A percentile compares a stretch with the other conserved stretches of the same genome.
phyloP scores from a whole-genome alignment of 139 green algal species.

The Mesotaenium endlicherianum region DNA sequence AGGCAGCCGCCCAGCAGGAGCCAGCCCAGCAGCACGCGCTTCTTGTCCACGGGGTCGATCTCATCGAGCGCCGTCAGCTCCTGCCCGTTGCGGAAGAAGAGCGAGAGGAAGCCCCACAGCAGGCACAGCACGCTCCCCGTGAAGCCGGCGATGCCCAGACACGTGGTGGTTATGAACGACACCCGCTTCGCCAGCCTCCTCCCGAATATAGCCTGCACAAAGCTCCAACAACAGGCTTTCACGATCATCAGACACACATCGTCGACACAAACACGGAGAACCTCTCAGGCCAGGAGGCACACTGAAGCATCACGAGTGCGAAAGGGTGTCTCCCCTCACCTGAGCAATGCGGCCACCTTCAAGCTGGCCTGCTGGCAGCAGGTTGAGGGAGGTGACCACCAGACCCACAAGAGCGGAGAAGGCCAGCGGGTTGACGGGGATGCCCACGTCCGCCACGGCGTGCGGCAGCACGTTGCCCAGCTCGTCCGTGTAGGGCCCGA shows the following conservation, averaged over 20 bases:
- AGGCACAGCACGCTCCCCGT: conserved; percentile 37
- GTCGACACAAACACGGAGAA: not conserved
- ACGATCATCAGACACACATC: not conserved
- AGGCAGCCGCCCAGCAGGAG: conserved; percentile 16
- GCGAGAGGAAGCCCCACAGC: conserved; percentile 33
- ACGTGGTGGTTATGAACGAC: not conserved
- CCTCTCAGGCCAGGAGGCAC: too few species aligned
- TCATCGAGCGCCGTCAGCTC: conserved; percentile 32
- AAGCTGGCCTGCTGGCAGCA: conserved; percentile 23
- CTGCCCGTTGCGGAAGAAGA: conserved; percentile 34
- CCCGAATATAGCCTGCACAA: conserved; percentile 38
- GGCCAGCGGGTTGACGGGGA: conserved; percentile 37
- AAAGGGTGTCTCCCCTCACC: too few species aligned
- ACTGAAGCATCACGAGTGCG: too few species aligned
- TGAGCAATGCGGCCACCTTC: conserved; percentile 41
- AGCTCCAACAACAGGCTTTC: not conserved
- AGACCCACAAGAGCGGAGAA: conserved; percentile 39
- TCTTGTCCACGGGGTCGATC: not conserved
- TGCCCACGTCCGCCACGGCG: conserved; percentile 23
- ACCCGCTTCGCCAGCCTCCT: not conserved
- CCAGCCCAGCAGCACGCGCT: not conserved
- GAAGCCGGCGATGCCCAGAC: conserved; percentile 3
- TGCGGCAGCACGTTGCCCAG: conserved; percentile 48
- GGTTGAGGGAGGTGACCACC: conserved; percentile 35
- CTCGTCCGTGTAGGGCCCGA: conserved; percentile 42